phyloP scores from a whole-genome alignment of 2,329 filamentous ascomycete genomes.

The Aspergillus udagawae region DNA sequence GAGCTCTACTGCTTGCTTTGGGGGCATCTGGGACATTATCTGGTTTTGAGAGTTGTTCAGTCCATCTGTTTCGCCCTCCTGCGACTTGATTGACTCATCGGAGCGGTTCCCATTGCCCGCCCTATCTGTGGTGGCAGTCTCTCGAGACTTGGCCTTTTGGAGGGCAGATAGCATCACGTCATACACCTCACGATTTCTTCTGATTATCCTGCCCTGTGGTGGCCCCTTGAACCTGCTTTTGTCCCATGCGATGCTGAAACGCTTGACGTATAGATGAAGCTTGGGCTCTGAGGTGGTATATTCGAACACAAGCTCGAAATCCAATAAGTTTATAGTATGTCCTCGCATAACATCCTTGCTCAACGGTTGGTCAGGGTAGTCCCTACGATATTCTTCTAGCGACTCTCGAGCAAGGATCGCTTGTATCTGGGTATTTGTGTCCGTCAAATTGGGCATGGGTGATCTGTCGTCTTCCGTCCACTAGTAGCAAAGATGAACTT shows the following conservation, averaged over 20 bases:
- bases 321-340: constrained; percentile 26
- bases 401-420: constrained; percentile 27
- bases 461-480: constrained; percentile 20
- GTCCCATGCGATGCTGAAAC: constrained; percentile 22
- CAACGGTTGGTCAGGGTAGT: constrained; percentile 14
- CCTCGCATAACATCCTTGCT: constrained; percentile 21
- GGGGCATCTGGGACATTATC: constrained; percentile 21
- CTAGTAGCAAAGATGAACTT: constrained; percentile 13
- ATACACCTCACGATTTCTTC: constrained; percentile 14
- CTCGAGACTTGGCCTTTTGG: constrained; percentile 7
- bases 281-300: constrained; percentile 21
- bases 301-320: constrained; percentile 34
- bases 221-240: constrained; percentile 10
- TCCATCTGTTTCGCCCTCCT: constrained; percentile 9
- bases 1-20: background rate
- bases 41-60: constrained; percentile 10
- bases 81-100: constrained; percentile 10
- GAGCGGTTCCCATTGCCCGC: background rate
- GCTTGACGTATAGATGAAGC: constrained; percentile 22
- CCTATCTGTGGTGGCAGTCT: background rate
- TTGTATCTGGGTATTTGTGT: constrained; percentile 31
- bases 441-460: constrained; percentile 28
- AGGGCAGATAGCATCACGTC: constrained; percentile 13
- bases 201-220: constrained; percentile 16
- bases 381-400: constrained; percentile 17